A percentile compares a stretch with the other conserved stretches of the same genome.
Conservation (phyloP, 306 rosid genomes). For the Castanospermum australe region DNA sequence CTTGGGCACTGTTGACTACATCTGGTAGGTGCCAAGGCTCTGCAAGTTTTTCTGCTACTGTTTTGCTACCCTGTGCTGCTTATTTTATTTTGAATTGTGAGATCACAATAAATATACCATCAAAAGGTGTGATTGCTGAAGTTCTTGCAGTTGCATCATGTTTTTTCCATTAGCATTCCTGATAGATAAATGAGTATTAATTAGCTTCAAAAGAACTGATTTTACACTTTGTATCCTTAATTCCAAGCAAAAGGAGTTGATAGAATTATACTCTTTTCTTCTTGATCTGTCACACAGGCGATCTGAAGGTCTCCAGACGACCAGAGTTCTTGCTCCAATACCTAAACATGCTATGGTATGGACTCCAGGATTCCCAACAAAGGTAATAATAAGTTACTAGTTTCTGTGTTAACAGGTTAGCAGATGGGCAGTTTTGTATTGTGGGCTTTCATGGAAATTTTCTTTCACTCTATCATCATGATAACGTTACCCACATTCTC, state of each 20-base stretch:
- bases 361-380: constrained; percentile 90
- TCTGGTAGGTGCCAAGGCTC: constrained; percentile 61
- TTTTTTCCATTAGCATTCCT: background rate
- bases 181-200: background rate
- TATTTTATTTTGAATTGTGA: constrained; percentile 16
- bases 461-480: background rate
- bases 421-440: background rate
- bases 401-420: constrained; percentile 10
- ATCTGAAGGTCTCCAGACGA: constrained; percentile 85
- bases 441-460: background rate
- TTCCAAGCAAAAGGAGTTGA: constrained; percentile 9
- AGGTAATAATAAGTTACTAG: constrained; percentile 44
- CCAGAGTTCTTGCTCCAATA: constrained; percentile 87
- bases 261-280: constrained; percentile 5
- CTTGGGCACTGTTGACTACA: constrained; percentile 88
- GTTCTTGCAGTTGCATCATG: constrained; percentile 4
- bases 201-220: background rate
- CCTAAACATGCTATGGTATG: constrained; percentile 69
- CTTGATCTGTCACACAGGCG: constrained; percentile 56
- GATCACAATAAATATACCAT: background rate
- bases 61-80: background rate
- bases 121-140: constrained; percentile 1
- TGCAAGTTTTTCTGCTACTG: constrained; percentile 11
- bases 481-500: background rate
- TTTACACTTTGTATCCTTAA: constrained; percentile 5